A percentile compares a stretch with the other conserved stretches of the same genome.
Conservation (phyloP, 768 basidiomycete species). For the Xerocomus brunneocitrinus region DNA sequence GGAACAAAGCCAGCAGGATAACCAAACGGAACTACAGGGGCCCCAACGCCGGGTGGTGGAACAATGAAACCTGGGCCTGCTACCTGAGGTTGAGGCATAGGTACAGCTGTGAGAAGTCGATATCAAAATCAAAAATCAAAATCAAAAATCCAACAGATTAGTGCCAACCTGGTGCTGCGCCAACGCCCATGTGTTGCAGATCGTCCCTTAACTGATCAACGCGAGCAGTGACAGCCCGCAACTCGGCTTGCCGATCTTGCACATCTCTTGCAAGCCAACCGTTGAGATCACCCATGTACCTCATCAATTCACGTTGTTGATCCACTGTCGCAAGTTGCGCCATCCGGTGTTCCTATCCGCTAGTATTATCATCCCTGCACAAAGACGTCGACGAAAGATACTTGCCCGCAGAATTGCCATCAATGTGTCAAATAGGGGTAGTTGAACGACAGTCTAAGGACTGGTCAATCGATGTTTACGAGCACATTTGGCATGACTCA, state of each 20-base stretch:
- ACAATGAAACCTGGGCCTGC: slow-evolving; percentile 19
- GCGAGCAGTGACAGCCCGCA: slow-evolving; percentile 60
- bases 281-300: slow-evolving; percentile 73
- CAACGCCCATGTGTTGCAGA: slow-evolving; percentile 41
- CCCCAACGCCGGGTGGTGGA: slow-evolving; percentile 20
- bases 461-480: slow-evolving; percentile 1
- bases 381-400: slow-evolving; percentile 3
- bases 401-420: slow-evolving; percentile 64
- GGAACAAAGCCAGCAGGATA: slow-evolving; percentile 25
- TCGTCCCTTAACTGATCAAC: slow-evolving; percentile 47
- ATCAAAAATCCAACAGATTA: neutral
- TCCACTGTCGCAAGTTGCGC: slow-evolving; percentile 72
- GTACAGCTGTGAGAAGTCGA: slow-evolving; percentile 11
- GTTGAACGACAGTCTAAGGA: slow-evolving; percentile 52
- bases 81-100: slow-evolving; percentile 25
- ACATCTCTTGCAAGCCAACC: slow-evolving; percentile 79
- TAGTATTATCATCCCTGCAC: slow-evolving; percentile 6
- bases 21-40: slow-evolving; percentile 16
- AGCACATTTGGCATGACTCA: slow-evolving; percentile 30
- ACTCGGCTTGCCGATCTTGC: slow-evolving; percentile 69
- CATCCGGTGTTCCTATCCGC: slow-evolving; percentile 62
- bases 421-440: slow-evolving; percentile 67
- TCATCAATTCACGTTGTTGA: slow-evolving; percentile 75
- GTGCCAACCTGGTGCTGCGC: slow-evolving; percentile 37
- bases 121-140: slow-evolving; percentile 1